phyloP scores from a whole-genome alignment of 2,329 filamentous ascomycete species.

The Colletotrichum lindemuthianum region DNA sequence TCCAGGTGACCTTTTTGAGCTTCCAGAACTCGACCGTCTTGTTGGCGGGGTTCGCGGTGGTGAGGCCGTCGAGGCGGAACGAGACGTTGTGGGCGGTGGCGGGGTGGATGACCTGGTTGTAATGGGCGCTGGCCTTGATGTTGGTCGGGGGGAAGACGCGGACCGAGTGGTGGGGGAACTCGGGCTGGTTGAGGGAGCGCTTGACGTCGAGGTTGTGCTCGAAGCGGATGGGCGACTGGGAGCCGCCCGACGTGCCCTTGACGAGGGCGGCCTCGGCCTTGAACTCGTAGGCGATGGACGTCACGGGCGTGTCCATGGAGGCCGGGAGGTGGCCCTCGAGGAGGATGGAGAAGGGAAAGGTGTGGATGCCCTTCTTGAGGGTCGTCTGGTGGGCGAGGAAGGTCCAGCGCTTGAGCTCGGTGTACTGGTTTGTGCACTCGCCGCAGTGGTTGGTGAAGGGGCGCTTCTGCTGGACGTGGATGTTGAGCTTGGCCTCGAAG shows the following conservation, averaged over 20 bases:
- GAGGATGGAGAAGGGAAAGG: conserved; percentile 89
- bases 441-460: conserved; percentile 83
- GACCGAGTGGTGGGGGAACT: conserved; percentile 86
- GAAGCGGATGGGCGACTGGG: conserved; percentile 62
- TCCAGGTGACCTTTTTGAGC: conserved; percentile 91
- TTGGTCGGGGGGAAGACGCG: conserved; percentile 97
- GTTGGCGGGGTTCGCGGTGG: conserved; percentile 73
- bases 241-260: conserved; percentile 45
- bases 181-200: conserved; percentile 78
- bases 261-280: conserved; percentile 71
- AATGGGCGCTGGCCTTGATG: conserved; percentile 84
- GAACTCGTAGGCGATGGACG: conserved; percentile 82
- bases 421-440: conserved; percentile 77
- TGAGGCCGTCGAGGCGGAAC: conserved; percentile 87
- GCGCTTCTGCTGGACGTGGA: conserved; percentile 80
- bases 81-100: conserved; percentile 83
- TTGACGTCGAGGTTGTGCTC: conserved; percentile 77
- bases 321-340: conserved; percentile 88
- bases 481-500: conserved; percentile 77
- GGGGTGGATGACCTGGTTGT: conserved; percentile 86
- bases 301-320: conserved; percentile 78
- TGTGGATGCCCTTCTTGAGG: conserved; percentile 69
- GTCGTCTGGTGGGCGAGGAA: conserved; percentile 71
- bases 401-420: conserved; percentile 81
- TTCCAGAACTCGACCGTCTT: conserved; percentile 85